Conservation (phyloP, 257 asterid species). For the Cynanchum wilfordii region DNA sequence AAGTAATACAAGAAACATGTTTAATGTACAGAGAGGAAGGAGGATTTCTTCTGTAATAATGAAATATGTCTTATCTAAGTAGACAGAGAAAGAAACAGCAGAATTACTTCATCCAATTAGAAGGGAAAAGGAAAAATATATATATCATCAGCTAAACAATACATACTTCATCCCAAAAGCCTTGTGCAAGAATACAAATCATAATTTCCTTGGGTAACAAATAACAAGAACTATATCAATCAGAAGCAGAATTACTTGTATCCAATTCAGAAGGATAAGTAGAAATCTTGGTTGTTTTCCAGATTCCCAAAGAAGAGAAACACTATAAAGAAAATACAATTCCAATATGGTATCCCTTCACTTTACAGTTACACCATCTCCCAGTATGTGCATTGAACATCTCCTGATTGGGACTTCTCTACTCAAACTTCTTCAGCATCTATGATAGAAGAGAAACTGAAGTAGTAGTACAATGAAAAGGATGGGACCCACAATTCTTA, state of each 20-base stretch:
- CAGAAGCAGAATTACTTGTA: background rate
- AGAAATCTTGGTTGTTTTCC: constrained; percentile 1
- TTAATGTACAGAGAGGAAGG: background rate
- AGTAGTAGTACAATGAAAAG: background rate
- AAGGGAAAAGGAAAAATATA: background rate
- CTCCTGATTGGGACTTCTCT: background rate
- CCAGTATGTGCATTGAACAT: background rate
- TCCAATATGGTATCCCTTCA: background rate
- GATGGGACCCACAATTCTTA: background rate
- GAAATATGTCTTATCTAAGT: background rate
- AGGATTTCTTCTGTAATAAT: background rate
- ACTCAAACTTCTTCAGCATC: background rate
- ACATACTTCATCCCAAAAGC: background rate
- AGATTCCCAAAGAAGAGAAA: background rate
- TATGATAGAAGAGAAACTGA: background rate
- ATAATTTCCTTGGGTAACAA: background rate
- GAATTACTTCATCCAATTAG: too few relatives aligned
- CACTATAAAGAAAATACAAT: background rate
- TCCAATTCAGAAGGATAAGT: background rate
- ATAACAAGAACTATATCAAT: background rate
- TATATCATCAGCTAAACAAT: background rate
- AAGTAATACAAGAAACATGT: background rate
- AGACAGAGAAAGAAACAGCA: background rate
- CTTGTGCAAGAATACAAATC: background rate
- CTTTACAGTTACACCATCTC: background rate